Evolutionary conservation across 441 rosid genomes (phyloP).

Genomic region (Gossypium trilobum): DNA sequence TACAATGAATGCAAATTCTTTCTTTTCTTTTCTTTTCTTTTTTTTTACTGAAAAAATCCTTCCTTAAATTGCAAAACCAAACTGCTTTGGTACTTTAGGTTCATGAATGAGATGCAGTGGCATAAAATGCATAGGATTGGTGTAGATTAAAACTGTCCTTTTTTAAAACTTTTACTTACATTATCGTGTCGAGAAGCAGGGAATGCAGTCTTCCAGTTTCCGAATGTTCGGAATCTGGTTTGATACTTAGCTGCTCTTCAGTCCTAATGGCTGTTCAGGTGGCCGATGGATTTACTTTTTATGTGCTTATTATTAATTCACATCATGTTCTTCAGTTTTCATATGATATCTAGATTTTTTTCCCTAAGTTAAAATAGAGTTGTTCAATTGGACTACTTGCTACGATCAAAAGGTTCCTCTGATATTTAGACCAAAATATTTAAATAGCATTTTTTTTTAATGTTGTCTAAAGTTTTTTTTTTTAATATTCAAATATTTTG

Average conservation of each 20-base stretch:
- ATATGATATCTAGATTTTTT: neutral
- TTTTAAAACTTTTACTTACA: neutral
- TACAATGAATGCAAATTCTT: conserved; percentile 6
- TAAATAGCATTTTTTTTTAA: too few relatives aligned
- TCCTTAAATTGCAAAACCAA: neutral
- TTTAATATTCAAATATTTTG: too few relatives aligned
- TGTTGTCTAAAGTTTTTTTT: too few relatives aligned
- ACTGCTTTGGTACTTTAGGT: neutral
- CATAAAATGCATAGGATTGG: conserved; percentile 3
- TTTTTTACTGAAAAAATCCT: neutral
- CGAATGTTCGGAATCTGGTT: neutral
- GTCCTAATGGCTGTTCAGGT: neutral
- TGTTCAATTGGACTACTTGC: neutral
- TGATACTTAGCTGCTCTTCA: neutral
- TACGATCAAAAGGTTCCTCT: neutral
- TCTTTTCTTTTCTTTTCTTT: too few relatives aligned
- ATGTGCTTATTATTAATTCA: neutral
- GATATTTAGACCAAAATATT: too few relatives aligned
- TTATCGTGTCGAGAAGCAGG: neutral
- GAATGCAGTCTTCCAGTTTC: neutral
- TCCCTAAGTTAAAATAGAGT: neutral
- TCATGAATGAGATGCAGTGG: neutral
- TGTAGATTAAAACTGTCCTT: neutral
- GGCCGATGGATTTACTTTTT: neutral
- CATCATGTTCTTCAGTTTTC: neutral